Evolutionary conservation across 371 early-diverging fungal species (phyloP), one percentile per base, ranked within the genome.

Genomic region (Saksenaea vasiformis): DNA sequence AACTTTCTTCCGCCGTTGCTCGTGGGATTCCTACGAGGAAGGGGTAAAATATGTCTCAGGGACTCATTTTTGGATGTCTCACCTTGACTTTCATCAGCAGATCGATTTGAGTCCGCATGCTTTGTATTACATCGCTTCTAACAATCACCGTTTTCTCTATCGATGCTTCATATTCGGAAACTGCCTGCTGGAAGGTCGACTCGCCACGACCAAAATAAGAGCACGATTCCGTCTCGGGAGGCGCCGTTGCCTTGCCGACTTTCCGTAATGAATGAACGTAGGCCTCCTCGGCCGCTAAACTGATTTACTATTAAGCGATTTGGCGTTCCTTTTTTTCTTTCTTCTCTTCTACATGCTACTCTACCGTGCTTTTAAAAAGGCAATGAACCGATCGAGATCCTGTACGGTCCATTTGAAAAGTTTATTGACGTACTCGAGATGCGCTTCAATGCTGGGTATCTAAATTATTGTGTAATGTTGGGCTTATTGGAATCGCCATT

Each of bases 331-430:
- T 31, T 31, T 31, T 31, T n/a, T n/a, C n/a, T n/a, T n/a, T n/a
- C n/a, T n/a, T n/a, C n/a, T 31, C 31, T 31, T 31, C 10, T 47
- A 22, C 24, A 22, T 19, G 22, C 17, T 47, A 8, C 10, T 37
- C 35, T 22, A 66, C 66, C 66, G 61, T 37, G 57, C 54, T 26
- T 55, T 60, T 5, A 66, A 43, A 36, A 66, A 34, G 15, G 35
- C 7, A 31, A 66, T 66, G 41, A 60, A 66, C 47, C 54, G 61
- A 51, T 66, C 66, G 26, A 66, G 37, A 38, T 66, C 66, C 0
- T 53, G 56, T 22, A 61, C 22, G 43, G 43, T 66, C 66, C 66
- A 66, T 38, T 66, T 56, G 17, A 66, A 37, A 10, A 66, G 34
- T 15, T 61, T 60, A 43, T 66, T 59, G 43, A 66, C 54, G 35